phyloP scores from a whole-genome alignment of 768 basidiomycete genomes.

The Auriscalpium vulgare region DNA sequence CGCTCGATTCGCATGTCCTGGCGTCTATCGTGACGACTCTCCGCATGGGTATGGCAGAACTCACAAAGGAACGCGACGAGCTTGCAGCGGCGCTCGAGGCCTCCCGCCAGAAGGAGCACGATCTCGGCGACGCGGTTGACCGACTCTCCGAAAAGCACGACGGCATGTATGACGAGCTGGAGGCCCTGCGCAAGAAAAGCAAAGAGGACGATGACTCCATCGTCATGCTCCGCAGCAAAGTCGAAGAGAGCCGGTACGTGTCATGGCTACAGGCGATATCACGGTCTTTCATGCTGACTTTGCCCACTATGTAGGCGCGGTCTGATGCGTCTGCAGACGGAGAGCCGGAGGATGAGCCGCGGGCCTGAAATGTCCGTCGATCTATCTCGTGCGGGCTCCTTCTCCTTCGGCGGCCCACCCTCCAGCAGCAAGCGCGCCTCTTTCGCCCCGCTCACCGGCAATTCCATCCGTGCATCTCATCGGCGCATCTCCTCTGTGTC shows the following conservation, averaged over 20 bases:
- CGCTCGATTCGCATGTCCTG: slow-evolving; percentile 68
- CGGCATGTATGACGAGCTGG: slow-evolving; percentile 21
- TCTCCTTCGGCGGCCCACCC: slow-evolving; percentile 33
- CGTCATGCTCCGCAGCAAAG: slow-evolving; percentile 65
- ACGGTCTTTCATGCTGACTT: not conserved
- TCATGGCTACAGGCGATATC: not conserved
- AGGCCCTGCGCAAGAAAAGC: slow-evolving; percentile 20
- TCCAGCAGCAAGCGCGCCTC: slow-evolving; percentile 59
- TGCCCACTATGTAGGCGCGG: slow-evolving; percentile 47
- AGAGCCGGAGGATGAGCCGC: slow-evolving; percentile 57
- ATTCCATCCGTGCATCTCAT: slow-evolving; percentile 41
- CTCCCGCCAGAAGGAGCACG: slow-evolving; percentile 46
- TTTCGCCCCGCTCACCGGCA: slow-evolving; percentile 64
- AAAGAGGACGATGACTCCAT: slow-evolving; percentile 77
- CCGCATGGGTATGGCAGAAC: slow-evolving; percentile 51
- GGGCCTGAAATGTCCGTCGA: slow-evolving; percentile 43
- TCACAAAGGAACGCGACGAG: slow-evolving; percentile 67
- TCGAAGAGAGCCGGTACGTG: slow-evolving; percentile 77
- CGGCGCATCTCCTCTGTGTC: slow-evolving; percentile 71
- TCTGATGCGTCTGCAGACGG: slow-evolving; percentile 79
- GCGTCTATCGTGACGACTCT: slow-evolving; percentile 71
- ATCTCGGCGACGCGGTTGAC: slow-evolving; percentile 54
- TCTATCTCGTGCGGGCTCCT: slow-evolving; percentile 40
- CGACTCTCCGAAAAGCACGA: slow-evolving; percentile 57
- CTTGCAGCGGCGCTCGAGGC: slow-evolving; percentile 44